phyloP scores from a whole-genome alignment of 192 early-diverging fungal species.

The Podila horticola region DNA sequence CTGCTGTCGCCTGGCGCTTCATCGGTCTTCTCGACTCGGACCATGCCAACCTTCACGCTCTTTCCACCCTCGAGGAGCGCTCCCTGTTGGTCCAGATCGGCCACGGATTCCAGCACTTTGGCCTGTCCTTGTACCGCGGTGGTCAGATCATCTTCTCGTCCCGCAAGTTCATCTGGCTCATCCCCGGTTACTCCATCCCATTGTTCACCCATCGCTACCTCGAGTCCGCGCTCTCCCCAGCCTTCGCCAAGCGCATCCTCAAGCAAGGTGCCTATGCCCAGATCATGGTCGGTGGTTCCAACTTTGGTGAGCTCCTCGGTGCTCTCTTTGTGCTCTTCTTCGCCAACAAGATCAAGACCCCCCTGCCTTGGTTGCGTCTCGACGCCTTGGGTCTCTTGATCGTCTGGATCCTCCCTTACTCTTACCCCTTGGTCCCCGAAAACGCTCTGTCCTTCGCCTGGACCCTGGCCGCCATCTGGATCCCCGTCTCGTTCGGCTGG shows the following conservation, averaged over 20 bases:
- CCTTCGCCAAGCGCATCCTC: constrained; percentile 60
- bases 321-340: constrained; percentile 61
- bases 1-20: constrained; percentile 56
- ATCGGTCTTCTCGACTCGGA: constrained; percentile 45
- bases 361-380: constrained; percentile 64
- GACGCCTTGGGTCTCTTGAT: constrained; percentile 57
- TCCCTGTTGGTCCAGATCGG: constrained; percentile 35
- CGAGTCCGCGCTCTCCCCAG: constrained; percentile 59
- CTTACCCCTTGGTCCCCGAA: constrained; percentile 9
- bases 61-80: constrained; percentile 3
- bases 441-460: constrained; percentile 51
- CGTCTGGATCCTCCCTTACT: constrained; percentile 46
- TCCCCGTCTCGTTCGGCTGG: constrained; percentile 66
- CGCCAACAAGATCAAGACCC: constrained; percentile 59
- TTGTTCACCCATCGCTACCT: constrained; percentile 63
- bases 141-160: constrained; percentile 58
- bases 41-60: constrained; percentile 6
- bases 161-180: constrained; percentile 65
- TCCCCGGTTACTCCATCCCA: constrained; percentile 60
- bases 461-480: constrained; percentile 56
- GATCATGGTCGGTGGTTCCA: constrained; percentile 65
- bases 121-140: constrained; percentile 53
- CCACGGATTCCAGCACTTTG: constrained; percentile 55
- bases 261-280: constrained; percentile 52
- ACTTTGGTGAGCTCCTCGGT: constrained; percentile 68